Evolutionary conservation across 2,329 filamentous ascomycete species (phyloP).

Genomic region (Ceratocystiopsis minuta): DNA sequence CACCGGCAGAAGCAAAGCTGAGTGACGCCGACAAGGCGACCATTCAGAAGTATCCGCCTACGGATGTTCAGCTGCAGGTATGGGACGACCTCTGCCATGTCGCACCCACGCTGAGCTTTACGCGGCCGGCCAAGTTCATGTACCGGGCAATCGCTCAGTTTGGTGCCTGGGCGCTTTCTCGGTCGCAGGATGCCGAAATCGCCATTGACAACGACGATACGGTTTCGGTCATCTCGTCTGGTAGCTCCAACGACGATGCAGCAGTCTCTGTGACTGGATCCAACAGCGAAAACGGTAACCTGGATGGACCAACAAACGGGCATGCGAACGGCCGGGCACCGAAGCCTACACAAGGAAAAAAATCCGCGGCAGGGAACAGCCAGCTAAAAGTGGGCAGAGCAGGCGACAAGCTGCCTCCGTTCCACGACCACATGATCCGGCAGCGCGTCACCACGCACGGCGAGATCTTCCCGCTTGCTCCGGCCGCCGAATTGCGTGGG

Average conservation of each 20-base stretch:
- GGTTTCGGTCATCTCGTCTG: conserved; percentile 52
- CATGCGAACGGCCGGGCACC: too few relatives aligned
- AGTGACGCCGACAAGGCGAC: conserved; percentile 41
- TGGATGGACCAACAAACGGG: not conserved
- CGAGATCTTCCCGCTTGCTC: conserved; percentile 47
- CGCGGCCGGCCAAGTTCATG: conserved; percentile 90
- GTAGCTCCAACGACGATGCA: conserved; percentile 15
- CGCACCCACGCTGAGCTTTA: conserved; percentile 83
- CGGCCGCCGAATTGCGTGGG: conserved; percentile 43
- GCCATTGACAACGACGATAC: conserved; percentile 57
- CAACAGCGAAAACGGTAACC: not conserved
- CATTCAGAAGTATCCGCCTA: conserved; percentile 56
- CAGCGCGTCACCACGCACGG: conserved; percentile 72
- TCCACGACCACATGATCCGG: conserved; percentile 78
- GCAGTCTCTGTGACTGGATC: not conserved
- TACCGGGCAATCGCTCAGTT: conserved; percentile 86
- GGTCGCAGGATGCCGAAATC: conserved; percentile 62
- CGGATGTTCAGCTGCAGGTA: conserved; percentile 82
- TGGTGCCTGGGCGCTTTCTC: conserved; percentile 73
- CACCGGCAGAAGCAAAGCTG: conserved; percentile 45
- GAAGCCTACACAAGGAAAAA: too few relatives aligned
- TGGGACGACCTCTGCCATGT: conserved; percentile 96
- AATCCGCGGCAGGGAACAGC: too few relatives aligned
- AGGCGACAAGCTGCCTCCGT: conserved; percentile 64
- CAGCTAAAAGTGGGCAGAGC: conserved; percentile 49